These are phyloP conservation scores for Naganishia antarctica DNA, from an alignment of 768 basidiomycete genomes.

Conservation along the genomic window DNA sequence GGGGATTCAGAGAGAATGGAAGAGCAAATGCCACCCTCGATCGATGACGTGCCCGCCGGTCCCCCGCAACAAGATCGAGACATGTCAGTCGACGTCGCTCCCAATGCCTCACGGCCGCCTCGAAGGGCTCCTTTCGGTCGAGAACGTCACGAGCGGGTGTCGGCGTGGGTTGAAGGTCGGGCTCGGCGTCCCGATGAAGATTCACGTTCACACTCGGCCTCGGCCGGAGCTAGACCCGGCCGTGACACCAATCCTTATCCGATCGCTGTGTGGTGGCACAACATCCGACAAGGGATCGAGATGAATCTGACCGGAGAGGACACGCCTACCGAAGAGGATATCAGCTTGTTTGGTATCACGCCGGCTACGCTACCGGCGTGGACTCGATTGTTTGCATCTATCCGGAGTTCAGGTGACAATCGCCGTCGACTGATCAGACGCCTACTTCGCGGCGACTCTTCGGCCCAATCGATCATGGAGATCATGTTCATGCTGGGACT, in stretches of 20 bases:
- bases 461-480: conserved; percentile 17
- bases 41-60: too few relatives aligned
- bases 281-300: conserved; percentile 11
- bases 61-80: not conserved
- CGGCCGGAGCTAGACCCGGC: not conserved
- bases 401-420: conserved; percentile 14
- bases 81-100: not conserved
- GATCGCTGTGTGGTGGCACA: conserved; percentile 11
- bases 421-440: conserved; percentile 12
- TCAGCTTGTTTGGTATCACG: conserved; percentile 10
- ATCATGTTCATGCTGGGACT: conserved; percentile 16
- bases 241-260: not conserved
- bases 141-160: conserved; percentile 2
- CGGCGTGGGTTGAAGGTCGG: conserved; percentile 9
- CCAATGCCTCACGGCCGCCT: not conserved
- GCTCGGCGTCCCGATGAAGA: not conserved
- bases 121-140: not conserved
- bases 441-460: conserved; percentile 2
- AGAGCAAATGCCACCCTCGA: too few relatives aligned
- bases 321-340: not conserved
- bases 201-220: not conserved
- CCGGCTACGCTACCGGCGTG: not conserved
- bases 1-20: not conserved
- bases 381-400: conserved; percentile 12
- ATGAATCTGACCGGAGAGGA: conserved; percentile 10